Evolutionary conservation across 176 grass and related monocot species (phyloP).

Genomic region (Lolium multiflorum): DNA sequence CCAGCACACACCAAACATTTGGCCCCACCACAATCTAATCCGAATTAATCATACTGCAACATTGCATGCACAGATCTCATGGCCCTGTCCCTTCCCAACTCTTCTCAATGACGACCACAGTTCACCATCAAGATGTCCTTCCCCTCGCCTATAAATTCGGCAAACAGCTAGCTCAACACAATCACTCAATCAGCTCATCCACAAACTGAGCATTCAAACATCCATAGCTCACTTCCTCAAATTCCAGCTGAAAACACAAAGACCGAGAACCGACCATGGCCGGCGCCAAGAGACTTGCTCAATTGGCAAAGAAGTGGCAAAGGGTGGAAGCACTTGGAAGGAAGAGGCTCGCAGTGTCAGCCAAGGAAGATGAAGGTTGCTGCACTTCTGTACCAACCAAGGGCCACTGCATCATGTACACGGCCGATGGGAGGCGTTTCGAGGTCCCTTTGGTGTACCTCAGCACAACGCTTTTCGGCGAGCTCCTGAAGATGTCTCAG

Average conservation of each 20-base stretch:
- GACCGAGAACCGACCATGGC: neutral
- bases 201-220: neutral
- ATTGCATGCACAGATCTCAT: neutral
- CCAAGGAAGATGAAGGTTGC: constrained; percentile 29
- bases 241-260: neutral
- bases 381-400: constrained; percentile 29
- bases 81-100: neutral
- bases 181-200: constrained; percentile 21
- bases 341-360: constrained; percentile 9
- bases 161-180: neutral
- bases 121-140: neutral
- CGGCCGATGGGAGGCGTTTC: constrained; percentile 45
- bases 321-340: constrained; percentile 24
- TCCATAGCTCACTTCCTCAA: neutral
- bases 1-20: constrained; percentile 16
- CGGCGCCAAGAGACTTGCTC: constrained; percentile 37
- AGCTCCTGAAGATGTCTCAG: constrained; percentile 54
- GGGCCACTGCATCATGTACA: constrained; percentile 57
- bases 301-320: constrained; percentile 42
- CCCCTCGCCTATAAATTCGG: constrained; percentile 39
- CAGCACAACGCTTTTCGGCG: constrained; percentile 29
- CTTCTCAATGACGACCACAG: neutral
- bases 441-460: constrained; percentile 62
- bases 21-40: constrained; percentile 33
- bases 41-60: neutral